These are phyloP conservation scores for Rhizopus arrhizus DNA, from an alignment of 371 early-diverging fungal genomes.

Conservation along the genomic window DNA sequence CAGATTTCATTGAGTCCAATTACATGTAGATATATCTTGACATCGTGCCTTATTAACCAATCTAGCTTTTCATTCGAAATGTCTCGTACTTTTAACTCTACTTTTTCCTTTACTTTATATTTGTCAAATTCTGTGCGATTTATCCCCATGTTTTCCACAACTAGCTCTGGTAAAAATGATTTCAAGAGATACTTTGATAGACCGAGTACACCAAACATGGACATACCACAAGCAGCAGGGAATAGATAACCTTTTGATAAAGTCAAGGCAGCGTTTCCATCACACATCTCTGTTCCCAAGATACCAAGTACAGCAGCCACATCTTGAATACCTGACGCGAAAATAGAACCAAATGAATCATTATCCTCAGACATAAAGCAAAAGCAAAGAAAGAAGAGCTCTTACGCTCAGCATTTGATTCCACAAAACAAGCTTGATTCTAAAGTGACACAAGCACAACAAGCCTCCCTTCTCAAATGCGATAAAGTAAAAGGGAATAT, in stretches of 20 bases:
- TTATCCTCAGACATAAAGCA: no score
- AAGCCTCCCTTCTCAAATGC: no score
- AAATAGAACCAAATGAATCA: neutral
- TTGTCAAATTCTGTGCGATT: neutral
- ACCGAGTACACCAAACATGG: neutral
- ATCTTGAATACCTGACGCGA: neutral
- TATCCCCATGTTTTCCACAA: neutral
- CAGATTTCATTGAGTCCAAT: neutral
- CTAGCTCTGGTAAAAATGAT: neutral
- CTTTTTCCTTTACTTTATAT: neutral
- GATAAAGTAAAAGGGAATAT: no score
- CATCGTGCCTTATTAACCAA: neutral
- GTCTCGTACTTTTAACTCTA: neutral
- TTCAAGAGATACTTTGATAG: neutral
- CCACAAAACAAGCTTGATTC: no score
- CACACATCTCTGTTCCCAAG: neutral
- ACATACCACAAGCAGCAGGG: neutral
- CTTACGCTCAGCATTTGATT: no score
- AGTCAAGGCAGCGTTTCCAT: neutral
- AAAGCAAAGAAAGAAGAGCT: no score
- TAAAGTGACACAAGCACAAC: no score
- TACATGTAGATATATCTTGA: neutral
- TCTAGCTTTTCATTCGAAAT: neutral
- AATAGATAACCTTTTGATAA: neutral
- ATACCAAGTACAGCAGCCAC: neutral